phyloP scores from a whole-genome alignment of 2,329 filamentous ascomycete species.

The Colletotrichum sp. region DNA sequence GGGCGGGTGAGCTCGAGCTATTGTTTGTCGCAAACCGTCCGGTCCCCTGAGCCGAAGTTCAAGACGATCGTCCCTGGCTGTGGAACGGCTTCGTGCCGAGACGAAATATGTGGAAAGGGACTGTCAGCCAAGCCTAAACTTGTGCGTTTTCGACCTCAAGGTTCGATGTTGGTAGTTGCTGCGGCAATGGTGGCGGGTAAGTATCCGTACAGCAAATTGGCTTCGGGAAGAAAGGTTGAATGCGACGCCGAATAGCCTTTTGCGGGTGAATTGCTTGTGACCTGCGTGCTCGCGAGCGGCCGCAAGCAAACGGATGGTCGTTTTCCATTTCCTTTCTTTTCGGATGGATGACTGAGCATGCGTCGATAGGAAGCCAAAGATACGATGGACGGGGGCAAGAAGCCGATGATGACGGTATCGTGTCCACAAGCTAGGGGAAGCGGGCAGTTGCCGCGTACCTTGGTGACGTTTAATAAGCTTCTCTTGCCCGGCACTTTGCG shows the following conservation, averaged over 20 bases:
- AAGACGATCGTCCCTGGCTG: conserved; percentile 14
- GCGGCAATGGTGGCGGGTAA: conserved; percentile 1
- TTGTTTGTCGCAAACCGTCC: conserved; percentile 16
- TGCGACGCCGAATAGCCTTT: not conserved
- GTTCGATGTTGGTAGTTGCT: conserved; percentile 3
- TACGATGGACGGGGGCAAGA: not conserved
- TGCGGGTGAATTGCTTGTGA: not conserved
- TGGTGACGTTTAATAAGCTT: not conserved
- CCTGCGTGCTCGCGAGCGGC: not conserved
- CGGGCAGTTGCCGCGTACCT: not conserved
- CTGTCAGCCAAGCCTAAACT: not conserved
- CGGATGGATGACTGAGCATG: not conserved
- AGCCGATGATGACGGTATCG: not conserved
- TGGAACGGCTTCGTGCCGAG: conserved; percentile 15
- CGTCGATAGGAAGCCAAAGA: not conserved
- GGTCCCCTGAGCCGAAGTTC: conserved; percentile 10
- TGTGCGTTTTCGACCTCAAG: not conserved
- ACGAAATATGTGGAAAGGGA: conserved; percentile 5
- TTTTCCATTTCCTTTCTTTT: not conserved
- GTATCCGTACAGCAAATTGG: not conserved
- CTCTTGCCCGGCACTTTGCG: not conserved
- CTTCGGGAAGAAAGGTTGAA: not conserved
- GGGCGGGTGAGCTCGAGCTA: not conserved
- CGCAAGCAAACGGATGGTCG: not conserved
- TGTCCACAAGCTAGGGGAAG: not conserved